phyloP scores from a whole-genome alignment of 2,329 filamentous ascomycete species.

The Colletotrichum filicis region DNA sequence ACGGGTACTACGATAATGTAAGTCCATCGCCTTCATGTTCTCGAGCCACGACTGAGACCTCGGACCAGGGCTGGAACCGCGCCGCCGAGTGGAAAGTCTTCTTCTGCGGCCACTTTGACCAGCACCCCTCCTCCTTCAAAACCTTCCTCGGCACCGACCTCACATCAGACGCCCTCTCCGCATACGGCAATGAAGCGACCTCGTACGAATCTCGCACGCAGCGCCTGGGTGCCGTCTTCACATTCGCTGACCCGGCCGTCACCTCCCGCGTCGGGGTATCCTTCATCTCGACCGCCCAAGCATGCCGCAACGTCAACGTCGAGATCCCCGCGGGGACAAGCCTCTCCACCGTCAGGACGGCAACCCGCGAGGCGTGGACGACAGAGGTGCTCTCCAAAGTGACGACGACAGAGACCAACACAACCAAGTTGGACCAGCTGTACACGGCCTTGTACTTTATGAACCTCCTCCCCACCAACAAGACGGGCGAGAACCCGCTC shows the following conservation, averaged over 20 bases:
- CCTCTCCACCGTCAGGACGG: constrained; percentile 55
- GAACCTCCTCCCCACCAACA: constrained; percentile 75
- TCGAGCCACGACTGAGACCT: constrained; percentile 11
- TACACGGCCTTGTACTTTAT: constrained; percentile 78
- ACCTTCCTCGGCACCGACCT: constrained; percentile 53
- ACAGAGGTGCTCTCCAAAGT: constrained; percentile 71
- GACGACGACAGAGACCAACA: constrained; percentile 66
- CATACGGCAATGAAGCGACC: constrained; percentile 45
- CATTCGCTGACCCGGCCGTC: constrained; percentile 58
- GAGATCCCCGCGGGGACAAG: constrained; percentile 63
- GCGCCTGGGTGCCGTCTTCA: constrained; percentile 63
- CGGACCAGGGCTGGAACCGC: constrained; percentile 67
- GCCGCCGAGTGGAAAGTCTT: constrained; percentile 71
- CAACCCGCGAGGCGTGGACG: constrained; percentile 68
- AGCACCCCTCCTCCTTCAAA: constrained; percentile 52
- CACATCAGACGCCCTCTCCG: constrained; percentile 42
- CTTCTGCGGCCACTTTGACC: constrained; percentile 71
- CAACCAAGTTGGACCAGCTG: constrained; percentile 66
- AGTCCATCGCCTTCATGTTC: constrained; percentile 33
- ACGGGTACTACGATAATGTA: constrained; percentile 71
- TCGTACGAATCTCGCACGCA: constrained; percentile 47
- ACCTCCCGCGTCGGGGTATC: constrained; percentile 73
- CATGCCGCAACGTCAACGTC: constrained; percentile 66
- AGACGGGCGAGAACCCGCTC: constrained; percentile 75
- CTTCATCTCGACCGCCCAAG: constrained; percentile 71